Percentiles rank a stretch among this genome's conserved stretches.
These are phyloP conservation scores for Mycena kentingensis DNA, from an alignment of 768 basidiomycete species.

Conservation along the genomic window DNA sequence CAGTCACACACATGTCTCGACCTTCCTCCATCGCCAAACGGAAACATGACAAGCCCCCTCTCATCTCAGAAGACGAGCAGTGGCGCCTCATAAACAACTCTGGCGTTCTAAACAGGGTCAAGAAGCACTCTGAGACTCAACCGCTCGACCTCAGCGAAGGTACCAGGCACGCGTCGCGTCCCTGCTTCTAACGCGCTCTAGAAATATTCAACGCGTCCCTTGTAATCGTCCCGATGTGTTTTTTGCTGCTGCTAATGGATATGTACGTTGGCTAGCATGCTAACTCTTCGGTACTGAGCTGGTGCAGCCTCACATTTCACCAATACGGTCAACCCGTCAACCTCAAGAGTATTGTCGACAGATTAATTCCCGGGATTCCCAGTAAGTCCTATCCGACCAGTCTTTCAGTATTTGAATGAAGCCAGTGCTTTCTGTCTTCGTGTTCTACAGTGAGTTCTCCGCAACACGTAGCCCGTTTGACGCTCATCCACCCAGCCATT, in stretches of 20 bases:
- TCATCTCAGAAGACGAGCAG: conserved; percentile 75
- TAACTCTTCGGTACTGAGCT: neutral
- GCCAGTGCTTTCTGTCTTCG: conserved; percentile 70
- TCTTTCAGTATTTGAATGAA: conserved; percentile 3
- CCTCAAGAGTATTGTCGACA: conserved; percentile 49
- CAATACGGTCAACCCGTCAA: conserved; percentile 72
- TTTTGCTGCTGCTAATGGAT: conserved; percentile 78
- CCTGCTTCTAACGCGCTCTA: conserved; percentile 28
- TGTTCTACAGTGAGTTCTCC: conserved; percentile 67
- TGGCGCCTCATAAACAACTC: conserved; percentile 73
- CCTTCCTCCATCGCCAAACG: conserved; percentile 2
- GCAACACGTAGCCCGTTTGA: neutral
- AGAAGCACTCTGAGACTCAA: conserved; percentile 19
- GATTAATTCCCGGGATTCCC: conserved; percentile 68
- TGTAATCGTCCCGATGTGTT: conserved; percentile 73
- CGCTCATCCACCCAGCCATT: conserved; percentile 44
- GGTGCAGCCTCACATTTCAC: conserved; percentile 66
- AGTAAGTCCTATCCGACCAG: conserved; percentile 47
- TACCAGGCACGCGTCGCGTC: neutral
- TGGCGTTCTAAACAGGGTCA: conserved; percentile 52
- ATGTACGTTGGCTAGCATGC: conserved; percentile 56
- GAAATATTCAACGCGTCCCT: conserved; percentile 70
- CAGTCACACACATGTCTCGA: neutral
- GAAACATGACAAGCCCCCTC: conserved; percentile 29
- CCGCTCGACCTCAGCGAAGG: conserved; percentile 9